Conservation (phyloP, 1,284 basidiomycete genomes). For the Flammula alnicola region DNA sequence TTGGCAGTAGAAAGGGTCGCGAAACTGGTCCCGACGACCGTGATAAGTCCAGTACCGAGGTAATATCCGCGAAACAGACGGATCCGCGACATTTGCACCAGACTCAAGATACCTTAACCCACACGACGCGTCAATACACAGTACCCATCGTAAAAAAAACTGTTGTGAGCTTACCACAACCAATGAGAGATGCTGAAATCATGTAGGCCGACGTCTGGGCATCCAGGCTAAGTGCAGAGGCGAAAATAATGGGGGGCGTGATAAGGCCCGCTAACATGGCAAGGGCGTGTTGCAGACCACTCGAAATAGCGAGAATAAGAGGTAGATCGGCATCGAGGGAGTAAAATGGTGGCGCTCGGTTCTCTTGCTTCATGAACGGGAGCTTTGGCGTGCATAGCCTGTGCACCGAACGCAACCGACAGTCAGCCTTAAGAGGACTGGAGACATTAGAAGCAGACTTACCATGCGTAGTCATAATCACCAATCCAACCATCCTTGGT, state of each 20-base stretch:
- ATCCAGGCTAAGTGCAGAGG: slow-evolving; percentile 63
- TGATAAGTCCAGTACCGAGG: slow-evolving; percentile 79
- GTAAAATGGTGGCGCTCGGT: slow-evolving; percentile 70
- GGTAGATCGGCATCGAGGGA: slow-evolving; percentile 72
- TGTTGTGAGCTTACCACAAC: slow-evolving; percentile 55
- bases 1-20: slow-evolving; percentile 79
- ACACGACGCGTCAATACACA: no score
- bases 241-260: slow-evolving; percentile 83
- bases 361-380: slow-evolving; percentile 50
- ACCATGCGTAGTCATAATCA: slow-evolving; percentile 72
- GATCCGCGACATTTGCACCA: slow-evolving; percentile 77
- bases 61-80: slow-evolving; percentile 65
- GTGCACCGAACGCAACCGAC: not conserved
- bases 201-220: slow-evolving; percentile 70
- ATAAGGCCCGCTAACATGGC: slow-evolving; percentile 83
- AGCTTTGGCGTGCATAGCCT: slow-evolving; percentile 67
- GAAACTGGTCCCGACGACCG: slow-evolving; percentile 88
- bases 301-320: slow-evolving; percentile 67
- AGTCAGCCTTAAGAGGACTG: not conserved
- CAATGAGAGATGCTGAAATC: slow-evolving; percentile 82
- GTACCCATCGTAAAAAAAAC: no score
- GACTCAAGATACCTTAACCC: slow-evolving; percentile 63
- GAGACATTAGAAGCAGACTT: not conserved
- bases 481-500: slow-evolving; percentile 74
- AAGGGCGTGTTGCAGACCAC: slow-evolving; percentile 78